Percentiles rank a stretch among this genome's conserved stretches.
Evolutionary conservation across 148 eudicot genomes (phyloP).

Genomic region (Vaccinium macrocarpon): DNA sequence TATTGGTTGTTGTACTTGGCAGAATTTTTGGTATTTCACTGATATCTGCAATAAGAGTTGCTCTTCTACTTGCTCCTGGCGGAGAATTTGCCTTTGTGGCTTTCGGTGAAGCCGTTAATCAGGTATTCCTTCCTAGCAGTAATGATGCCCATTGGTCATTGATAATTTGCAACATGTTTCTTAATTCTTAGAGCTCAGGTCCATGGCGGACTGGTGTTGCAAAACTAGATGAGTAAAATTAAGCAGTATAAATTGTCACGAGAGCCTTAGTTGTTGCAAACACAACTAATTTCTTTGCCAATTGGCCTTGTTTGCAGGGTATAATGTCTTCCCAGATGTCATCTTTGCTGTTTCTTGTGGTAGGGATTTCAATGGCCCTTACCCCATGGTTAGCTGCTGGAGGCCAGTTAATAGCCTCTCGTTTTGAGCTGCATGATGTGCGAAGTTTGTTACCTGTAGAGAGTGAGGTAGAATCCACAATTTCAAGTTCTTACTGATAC

Average conservation of each 20-base stretch:
- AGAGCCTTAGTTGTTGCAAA: background rate
- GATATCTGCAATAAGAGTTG: slow-evolving; percentile 79
- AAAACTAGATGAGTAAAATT: background rate
- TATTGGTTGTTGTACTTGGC: slow-evolving; percentile 75
- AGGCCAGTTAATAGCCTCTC: slow-evolving; percentile 97
- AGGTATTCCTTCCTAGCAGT: slow-evolving; percentile 45
- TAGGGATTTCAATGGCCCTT: slow-evolving; percentile 95
- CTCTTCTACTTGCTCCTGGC: slow-evolving; percentile 98
- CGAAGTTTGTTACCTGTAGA: slow-evolving; percentile 90
- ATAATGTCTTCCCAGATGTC: slow-evolving; percentile 92
- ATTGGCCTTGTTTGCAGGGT: slow-evolving; percentile 58
- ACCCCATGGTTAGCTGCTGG: slow-evolving; percentile 99
- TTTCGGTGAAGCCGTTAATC: slow-evolving; percentile 99
- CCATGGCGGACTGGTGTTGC: background rate
- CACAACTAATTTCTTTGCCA: slow-evolving; percentile 9
- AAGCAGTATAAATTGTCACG: background rate
- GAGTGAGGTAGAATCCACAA: slow-evolving; percentile 67
- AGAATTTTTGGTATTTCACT: slow-evolving; percentile 82
- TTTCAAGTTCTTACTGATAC: background rate
- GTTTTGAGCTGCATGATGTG: slow-evolving; percentile 92
- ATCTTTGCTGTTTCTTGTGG: slow-evolving; percentile 91
- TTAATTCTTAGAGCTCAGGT: background rate
- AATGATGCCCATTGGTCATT: background rate
- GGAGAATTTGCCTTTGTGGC: slow-evolving; percentile 99
- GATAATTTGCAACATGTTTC: background rate